Base-by-base conservation (phyloP, 2,329 filamentous ascomycete genomes). In the Fusarium sp. region DNA sequence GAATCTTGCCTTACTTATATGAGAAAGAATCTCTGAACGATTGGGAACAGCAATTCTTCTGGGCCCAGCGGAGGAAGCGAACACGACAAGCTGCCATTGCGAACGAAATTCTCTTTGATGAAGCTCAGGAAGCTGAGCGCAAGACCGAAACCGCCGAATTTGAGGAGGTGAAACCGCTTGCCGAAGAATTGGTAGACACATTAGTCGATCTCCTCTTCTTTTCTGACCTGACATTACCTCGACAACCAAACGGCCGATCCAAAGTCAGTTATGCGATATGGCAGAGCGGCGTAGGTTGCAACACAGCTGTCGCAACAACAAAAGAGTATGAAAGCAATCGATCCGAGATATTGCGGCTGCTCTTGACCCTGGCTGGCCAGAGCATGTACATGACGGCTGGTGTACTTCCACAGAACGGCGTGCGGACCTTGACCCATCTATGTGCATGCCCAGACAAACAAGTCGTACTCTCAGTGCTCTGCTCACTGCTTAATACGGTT, bases 221-320 rank as follows among this genome's bases (percentile, higher is more conserved):
- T 78, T 91, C 92, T 10, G 93, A 94, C 57, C 92, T 99, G 75
- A 97, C 95, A 0, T 87, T 98, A 17, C 93, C 95, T 11, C 88
- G 86, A 60, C 87, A 92, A 42, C 86, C 89, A 15, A 86, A 90
- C 58, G 88, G 89, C 55, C 94, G 92, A 76, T 87, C 88, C 67
- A 97, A 96, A 78, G 92, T 98, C 58, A 92, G 91, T 9, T 97
- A 96, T 80, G 92, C 94, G 55, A 98, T 99, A 77, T 99, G 96
- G 96, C 94, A 98, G 82, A 98, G 93, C 76, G 96, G 96, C 48
- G 95, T 99, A 31, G 96, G 96, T 15, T 98, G 95, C 83, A 97
- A 97, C 79, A 93, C 92, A 17, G 89, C 94, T 7, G 90, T 97
- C 72, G 91, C 91, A 11, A 95, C 94, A 5, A 98, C 91, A 53